phyloP scores from a whole-genome alignment of 2,329 filamentous ascomycete species.

The Fusarium drepaniforme region DNA sequence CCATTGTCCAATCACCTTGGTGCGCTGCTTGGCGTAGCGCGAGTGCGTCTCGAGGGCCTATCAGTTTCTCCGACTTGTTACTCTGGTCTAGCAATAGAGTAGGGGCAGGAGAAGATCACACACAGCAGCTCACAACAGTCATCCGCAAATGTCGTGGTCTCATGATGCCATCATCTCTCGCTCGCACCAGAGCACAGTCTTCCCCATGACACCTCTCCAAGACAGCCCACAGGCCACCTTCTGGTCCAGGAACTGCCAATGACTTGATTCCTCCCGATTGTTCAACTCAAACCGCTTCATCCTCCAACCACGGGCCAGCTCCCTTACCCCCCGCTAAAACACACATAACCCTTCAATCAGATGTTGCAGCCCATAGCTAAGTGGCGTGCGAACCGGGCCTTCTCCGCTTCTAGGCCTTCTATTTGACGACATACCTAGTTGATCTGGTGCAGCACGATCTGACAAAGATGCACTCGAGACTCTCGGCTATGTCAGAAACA shows the following conservation, averaged over 20 bases:
- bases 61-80: not conserved
- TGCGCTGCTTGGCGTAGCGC: not conserved
- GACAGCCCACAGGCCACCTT: conserved; percentile 5
- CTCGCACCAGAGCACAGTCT: not conserved
- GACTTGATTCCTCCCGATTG: conserved; percentile 1
- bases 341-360: conserved; percentile 79
- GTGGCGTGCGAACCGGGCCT: conserved; percentile 82
- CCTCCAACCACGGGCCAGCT: conserved; percentile 10
- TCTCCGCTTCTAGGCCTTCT: not conserved
- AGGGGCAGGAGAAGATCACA: not conserved
- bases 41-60: conserved; percentile 5
- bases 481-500: not conserved
- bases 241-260: conserved; percentile 6
- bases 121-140: not conserved
- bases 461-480: not conserved
- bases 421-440: not conserved
- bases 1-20: not conserved
- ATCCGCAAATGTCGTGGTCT: not conserved
- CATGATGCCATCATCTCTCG: not conserved
- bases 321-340: not conserved
- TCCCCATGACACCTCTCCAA: conserved; percentile 8
- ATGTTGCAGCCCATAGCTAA: conserved; percentile 86
- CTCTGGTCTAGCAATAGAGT: not conserved
- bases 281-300: conserved; percentile 7
- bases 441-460: not conserved